A percentile compares a stretch with the other conserved stretches of the same genome.
Conservation (phyloP, 78 protist genomes). For the Guillardia theta region DNA sequence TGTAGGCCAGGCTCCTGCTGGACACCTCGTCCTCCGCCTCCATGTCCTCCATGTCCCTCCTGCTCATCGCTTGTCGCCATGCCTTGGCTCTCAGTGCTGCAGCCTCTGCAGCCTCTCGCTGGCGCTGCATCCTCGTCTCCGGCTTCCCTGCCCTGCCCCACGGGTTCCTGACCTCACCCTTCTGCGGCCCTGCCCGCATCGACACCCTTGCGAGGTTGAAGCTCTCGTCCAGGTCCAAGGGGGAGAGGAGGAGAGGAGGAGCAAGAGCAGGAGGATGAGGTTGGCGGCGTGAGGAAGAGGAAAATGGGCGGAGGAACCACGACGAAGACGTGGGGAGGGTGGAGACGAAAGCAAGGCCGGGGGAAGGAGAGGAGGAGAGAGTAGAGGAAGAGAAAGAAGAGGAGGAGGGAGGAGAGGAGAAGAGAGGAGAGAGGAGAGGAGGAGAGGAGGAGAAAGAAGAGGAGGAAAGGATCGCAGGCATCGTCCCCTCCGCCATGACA, state of each 20-base stretch:
- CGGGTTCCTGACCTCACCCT: slow-evolving; percentile 13
- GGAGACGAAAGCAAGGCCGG: background rate
- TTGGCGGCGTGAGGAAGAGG: background rate
- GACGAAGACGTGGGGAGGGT: background rate
- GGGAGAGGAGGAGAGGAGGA: background rate
- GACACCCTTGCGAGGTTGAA: too few species aligned
- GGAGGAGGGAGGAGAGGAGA: background rate
- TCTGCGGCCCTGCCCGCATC: background rate
- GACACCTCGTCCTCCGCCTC: background rate
- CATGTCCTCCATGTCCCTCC: background rate
- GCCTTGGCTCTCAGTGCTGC: background rate
- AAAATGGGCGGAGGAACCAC: background rate
- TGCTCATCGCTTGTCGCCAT: background rate
- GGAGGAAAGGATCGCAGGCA: too few species aligned
- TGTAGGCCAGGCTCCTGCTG: background rate
- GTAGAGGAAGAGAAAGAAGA: background rate
- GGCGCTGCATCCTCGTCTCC: background rate
- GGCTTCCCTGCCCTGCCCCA: background rate
- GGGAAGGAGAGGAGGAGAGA: background rate
- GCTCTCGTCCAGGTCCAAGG: background rate
- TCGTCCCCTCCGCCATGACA: too few species aligned
- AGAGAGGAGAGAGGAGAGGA: background rate
- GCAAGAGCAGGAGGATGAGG: background rate
- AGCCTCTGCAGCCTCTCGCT: background rate
- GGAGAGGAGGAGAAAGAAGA: background rate